Percentiles rank a stretch among this genome's conserved stretches.
Evolutionary conservation across 345 rosid genomes (phyloP).

Genomic region (Kandelia obovata): DNA sequence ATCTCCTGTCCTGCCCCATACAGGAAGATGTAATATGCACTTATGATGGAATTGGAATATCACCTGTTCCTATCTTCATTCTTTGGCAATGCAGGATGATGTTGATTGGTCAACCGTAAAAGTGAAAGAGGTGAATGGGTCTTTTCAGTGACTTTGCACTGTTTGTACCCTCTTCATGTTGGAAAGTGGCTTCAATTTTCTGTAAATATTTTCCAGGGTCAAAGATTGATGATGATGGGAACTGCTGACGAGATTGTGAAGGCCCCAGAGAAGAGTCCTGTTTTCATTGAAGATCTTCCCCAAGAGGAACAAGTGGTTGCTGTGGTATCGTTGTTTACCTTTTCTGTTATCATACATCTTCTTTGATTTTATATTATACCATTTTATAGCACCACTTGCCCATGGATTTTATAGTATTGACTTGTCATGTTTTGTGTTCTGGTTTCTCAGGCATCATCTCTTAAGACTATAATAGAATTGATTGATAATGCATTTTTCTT

Average conservation of each 20-base stretch:
- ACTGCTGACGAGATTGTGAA: slow-evolving; percentile 93
- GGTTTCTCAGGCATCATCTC: background rate
- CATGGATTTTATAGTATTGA: background rate
- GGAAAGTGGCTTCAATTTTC: background rate
- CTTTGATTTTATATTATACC: background rate
- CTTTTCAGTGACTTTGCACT: slow-evolving; percentile 12
- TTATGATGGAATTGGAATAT: slow-evolving; percentile 4
- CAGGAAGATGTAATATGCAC: slow-evolving; percentile 8
- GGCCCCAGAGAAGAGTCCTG: slow-evolving; percentile 91
- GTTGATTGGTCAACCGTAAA: slow-evolving; percentile 83
- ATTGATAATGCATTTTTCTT: background rate
- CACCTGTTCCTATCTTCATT: slow-evolving; percentile 2
- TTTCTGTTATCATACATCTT: background rate
- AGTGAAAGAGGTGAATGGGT: slow-evolving; percentile 58
- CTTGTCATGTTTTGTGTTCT: background rate
- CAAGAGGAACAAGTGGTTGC: slow-evolving; percentile 83
- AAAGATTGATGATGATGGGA: slow-evolving; percentile 99
- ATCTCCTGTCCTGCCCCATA: background rate
- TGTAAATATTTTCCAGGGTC: slow-evolving; percentile 52
- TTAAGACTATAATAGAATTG: background rate
- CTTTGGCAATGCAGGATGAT: slow-evolving; percentile 61
- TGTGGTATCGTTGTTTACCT: slow-evolving; percentile 40
- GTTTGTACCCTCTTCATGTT: background rate
- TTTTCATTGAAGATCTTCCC: slow-evolving; percentile 94
- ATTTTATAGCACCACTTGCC: background rate